Evolutionary conservation across 2,329 filamentous ascomycete genomes (phyloP).

Genomic region (Gliomastix tumulicola): DNA sequence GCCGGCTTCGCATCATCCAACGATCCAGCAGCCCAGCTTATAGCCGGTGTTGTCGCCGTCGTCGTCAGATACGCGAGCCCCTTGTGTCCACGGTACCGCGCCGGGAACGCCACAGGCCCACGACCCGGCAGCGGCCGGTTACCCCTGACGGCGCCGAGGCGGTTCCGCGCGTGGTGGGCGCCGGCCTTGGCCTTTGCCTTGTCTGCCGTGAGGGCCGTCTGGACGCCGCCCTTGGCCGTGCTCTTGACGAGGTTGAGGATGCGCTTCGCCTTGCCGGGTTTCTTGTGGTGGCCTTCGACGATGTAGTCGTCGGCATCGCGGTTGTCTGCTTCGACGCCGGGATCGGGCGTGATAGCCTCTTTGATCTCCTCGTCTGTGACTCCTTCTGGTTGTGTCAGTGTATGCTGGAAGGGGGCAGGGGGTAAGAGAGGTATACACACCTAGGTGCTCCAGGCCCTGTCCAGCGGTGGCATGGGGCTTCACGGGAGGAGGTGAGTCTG

Average conservation of each 20-base stretch:
- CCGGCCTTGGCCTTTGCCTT: conserved; percentile 57
- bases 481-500: conserved; percentile 24
- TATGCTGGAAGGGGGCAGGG: background rate
- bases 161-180: conserved; percentile 56
- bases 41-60: conserved; percentile 57
- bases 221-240: conserved; percentile 64
- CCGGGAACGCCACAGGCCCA: conserved; percentile 73
- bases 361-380: conserved; percentile 61
- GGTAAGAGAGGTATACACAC: conserved; percentile 12
- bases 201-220: conserved; percentile 65
- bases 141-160: conserved; percentile 59
- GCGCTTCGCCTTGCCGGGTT: conserved; percentile 31
- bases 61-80: conserved; percentile 66
- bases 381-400: conserved; percentile 18
- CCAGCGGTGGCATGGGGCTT: conserved; percentile 36
- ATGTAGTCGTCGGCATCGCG: too few species aligned
- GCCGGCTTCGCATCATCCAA: conserved; percentile 47
- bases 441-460: conserved; percentile 23
- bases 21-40: conserved; percentile 59
- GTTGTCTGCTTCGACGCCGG: conserved; percentile 30
- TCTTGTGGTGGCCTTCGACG: conserved; percentile 35
- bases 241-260: conserved; percentile 60
- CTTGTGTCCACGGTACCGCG: conserved; percentile 61
- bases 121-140: conserved; percentile 32
- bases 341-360: conserved; percentile 43